Evolutionary conservation across 2,329 filamentous ascomycete genomes (phyloP).

Genomic region (Achaetomium macrosporum): DNA sequence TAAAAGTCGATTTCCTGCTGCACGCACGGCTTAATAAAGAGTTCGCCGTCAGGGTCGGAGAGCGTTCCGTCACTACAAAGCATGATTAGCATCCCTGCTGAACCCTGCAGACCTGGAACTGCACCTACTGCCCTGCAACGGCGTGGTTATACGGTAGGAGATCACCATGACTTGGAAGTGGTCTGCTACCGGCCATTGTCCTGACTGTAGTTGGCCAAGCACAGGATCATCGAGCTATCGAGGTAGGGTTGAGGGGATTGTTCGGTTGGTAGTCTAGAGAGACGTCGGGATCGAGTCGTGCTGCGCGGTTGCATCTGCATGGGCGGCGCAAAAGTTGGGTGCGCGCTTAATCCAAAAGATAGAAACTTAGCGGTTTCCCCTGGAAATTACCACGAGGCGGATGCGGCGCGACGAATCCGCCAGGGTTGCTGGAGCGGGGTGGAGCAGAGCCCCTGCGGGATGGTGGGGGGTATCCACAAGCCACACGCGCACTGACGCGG

Average conservation of each 20-base stretch:
- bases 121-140: constrained; percentile 76
- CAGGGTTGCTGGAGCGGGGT: constrained; percentile 8
- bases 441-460: constrained; percentile 3
- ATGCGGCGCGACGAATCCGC: constrained; percentile 1
- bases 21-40: constrained; percentile 94
- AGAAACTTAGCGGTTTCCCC: constrained; percentile 6
- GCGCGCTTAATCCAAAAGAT: not conserved
- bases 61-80: constrained; percentile 75
- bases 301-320: constrained; percentile 17
- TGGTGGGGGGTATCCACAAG: not conserved
- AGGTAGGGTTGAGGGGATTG: not conserved
- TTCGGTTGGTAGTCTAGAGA: constrained; percentile 1
- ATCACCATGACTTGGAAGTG: constrained; percentile 52
- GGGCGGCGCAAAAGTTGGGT: not conserved
- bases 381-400: not conserved
- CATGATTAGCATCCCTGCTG: constrained; percentile 16
- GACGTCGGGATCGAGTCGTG: not conserved
- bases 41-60: constrained; percentile 71
- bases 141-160: constrained; percentile 67
- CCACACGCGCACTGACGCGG: not conserved
- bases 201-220: not conserved
- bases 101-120: not conserved
- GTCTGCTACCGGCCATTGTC: constrained; percentile 26
- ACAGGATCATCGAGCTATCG: not conserved
- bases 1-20: constrained; percentile 84